These are phyloP conservation scores for Selenicereus undatus DNA, from an alignment of 148 eudicot species.

Conservation along the genomic window DNA sequence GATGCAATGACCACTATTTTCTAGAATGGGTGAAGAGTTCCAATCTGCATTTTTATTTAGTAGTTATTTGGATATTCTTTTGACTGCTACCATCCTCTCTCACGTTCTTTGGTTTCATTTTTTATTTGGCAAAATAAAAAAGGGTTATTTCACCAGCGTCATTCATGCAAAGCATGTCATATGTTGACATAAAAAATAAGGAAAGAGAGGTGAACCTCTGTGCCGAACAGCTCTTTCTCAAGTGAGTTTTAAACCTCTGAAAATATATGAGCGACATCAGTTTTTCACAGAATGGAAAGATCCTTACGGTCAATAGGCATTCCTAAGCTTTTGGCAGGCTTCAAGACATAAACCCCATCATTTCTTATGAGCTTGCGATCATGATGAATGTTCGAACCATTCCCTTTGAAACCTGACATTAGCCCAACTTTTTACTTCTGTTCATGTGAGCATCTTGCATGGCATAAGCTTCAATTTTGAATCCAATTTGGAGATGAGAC, in stretches of 20 bases:
- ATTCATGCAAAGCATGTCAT: neutral
- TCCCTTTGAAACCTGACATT: neutral
- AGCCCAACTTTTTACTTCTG: neutral
- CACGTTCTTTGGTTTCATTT: neutral
- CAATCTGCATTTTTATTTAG: neutral
- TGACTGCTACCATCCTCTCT: neutral
- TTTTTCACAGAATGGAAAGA: neutral
- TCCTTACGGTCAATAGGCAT: neutral
- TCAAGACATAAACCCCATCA: neutral
- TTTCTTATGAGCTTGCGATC: neutral
- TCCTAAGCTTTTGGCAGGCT: neutral
- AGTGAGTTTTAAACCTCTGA: neutral
- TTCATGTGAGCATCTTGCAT: neutral
- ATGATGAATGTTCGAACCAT: neutral
- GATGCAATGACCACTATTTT: constrained; percentile 26
- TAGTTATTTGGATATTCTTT: neutral
- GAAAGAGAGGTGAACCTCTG: neutral
- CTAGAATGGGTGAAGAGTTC: neutral
- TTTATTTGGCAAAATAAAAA: neutral
- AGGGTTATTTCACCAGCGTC: neutral
- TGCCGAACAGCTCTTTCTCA: neutral
- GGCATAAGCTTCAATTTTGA: neutral
- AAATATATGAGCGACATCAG: neutral
- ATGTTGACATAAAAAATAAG: neutral
- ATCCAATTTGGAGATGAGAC: neutral